A percentile compares a stretch with the other conserved stretches of the same genome.
Conservation (phyloP, 495 filamentous ascomycete genomes). For the Tuber microsphaerosporum region DNA sequence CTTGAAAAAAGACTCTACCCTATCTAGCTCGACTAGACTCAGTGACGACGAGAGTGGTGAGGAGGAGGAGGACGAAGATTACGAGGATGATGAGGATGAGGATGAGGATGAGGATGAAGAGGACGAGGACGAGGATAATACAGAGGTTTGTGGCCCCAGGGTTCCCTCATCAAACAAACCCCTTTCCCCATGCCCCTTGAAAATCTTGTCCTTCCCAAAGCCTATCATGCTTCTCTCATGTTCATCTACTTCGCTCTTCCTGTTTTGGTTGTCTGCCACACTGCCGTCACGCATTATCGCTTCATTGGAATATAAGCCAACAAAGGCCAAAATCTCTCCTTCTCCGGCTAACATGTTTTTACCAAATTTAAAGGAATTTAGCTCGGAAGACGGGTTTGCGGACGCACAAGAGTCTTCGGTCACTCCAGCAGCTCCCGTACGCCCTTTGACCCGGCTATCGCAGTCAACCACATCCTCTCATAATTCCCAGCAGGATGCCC, state of each 20-base stretch:
- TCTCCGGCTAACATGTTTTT: constrained; percentile 28
- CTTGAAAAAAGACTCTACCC: constrained; percentile 15
- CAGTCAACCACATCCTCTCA: constrained; percentile 37
- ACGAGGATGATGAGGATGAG: constrained; percentile 11
- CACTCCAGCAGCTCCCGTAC: constrained; percentile 17
- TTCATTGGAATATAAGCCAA: constrained; percentile 6
- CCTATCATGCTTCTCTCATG: background rate
- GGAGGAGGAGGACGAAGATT: constrained; percentile 4
- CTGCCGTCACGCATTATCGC: background rate
- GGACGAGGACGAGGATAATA: constrained; percentile 18
- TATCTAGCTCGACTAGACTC: constrained; percentile 16
- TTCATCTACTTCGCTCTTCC: background rate
- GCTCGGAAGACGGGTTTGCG: constrained; percentile 38
- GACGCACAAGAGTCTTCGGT: constrained; percentile 38
- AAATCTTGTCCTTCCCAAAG: constrained; percentile 8
- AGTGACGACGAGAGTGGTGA: constrained; percentile 7
- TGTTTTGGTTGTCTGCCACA: background rate
- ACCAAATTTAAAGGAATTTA: constrained; percentile 31
- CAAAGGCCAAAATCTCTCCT: constrained; percentile 28
- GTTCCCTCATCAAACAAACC: constrained; percentile 8
- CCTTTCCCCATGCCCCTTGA: constrained; percentile 11
- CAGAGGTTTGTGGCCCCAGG: constrained; percentile 12
- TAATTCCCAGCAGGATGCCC: constrained; percentile 26
- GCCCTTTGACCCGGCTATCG: constrained; percentile 22
- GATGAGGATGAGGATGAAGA: constrained; percentile 1